Base-by-base conservation (phyloP, 106 monocot genomes). In the Cymbidium sinense region DNA sequence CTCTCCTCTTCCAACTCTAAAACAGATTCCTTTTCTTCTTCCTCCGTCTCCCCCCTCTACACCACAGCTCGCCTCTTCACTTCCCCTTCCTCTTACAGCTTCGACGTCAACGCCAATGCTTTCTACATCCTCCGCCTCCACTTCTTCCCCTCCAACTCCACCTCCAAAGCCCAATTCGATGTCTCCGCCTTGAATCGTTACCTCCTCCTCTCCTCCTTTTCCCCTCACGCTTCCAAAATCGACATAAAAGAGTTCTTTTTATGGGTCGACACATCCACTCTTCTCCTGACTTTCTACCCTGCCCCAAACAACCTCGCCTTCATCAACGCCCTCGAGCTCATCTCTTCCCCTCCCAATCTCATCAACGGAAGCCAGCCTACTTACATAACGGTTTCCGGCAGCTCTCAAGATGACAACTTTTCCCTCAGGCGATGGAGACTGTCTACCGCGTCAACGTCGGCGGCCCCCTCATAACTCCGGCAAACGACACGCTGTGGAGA, bases 61-160 rank as follows among this genome's bases (percentile, higher is more conserved):
- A 27, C 75, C 67, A 82, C 82, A 18, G 89, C 88, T 34, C 72
- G 89, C 0, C 35, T 81, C 81, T 89, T 84, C 79, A 73, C 65
- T 27, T 35, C 47, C 50, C 1, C 15, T 7, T 75, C 82, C 51
- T 71, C 86, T 51, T 93, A 93, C 84, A 2, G 17, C 0, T 83
- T 90, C 76, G 1, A 3, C 2, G 11, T 78, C 43, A 28, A 27
- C 10, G 20, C 74, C 47, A 28, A 64, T 10, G 76, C 73, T 9
- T 70, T 79, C 31, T 76, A 87, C 77, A 74, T 90, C 70, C 75
- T 90, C 81, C 88, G 93, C 79, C 88, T 90, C 81, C 90, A 90
- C 74, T 90, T 93, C 81, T 47, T 79, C 79, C 79, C 88, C 50
- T 83, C 86, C 50, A 0, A 27, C 41, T 62, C 76, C 75, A 83